A percentile compares a stretch with the other conserved stretches of the same genome.
These are phyloP conservation scores for Parascedosporium putredinis DNA, from an alignment of 2,329 filamentous ascomycete species.

Conservation along the genomic window DNA sequence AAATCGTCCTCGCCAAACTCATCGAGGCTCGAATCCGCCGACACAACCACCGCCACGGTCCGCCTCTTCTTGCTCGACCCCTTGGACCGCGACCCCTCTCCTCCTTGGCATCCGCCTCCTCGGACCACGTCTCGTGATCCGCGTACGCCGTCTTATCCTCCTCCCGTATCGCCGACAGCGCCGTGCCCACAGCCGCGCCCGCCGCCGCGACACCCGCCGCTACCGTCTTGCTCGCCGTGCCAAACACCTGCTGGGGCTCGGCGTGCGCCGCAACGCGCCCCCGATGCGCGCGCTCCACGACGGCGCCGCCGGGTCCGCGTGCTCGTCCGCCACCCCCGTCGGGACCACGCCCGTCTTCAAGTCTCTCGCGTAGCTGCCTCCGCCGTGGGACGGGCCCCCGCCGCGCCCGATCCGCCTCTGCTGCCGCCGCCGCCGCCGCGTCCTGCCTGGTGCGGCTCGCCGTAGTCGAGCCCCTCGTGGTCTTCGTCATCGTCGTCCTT, in stretches of 20 bases:
- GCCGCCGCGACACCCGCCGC: constrained; percentile 74
- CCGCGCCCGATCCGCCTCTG: too few species aligned
- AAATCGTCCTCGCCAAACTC: constrained; percentile 48
- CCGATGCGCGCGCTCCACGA: constrained; percentile 66
- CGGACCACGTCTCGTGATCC: constrained; percentile 85
- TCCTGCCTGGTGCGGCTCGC: constrained; percentile 30
- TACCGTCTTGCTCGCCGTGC: constrained; percentile 71
- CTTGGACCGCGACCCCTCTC: constrained; percentile 20
- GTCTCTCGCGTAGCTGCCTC: not conserved
- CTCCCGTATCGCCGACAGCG: constrained; percentile 72
- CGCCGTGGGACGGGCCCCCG: not conserved
- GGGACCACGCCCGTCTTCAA: constrained; percentile 13
- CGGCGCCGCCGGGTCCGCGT: constrained; percentile 15
- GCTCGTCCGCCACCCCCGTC: too few species aligned
- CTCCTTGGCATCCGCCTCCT: constrained; percentile 67
- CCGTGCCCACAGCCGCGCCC: constrained; percentile 71
- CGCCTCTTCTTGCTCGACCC: constrained; percentile 36
- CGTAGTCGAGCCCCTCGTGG: constrained; percentile 37
- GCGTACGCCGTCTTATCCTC: constrained; percentile 71
- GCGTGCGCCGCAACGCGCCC: constrained; percentile 68
- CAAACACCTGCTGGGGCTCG: constrained; percentile 85
- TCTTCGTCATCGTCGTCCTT: constrained; percentile 58
- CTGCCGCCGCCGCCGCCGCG: constrained; percentile 28
- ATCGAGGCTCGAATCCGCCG: constrained; percentile 57
- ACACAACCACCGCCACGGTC: constrained; percentile 81